phyloP scores from a whole-genome alignment of 1,284 basidiomycete genomes.

The Puccinia hordei region DNA sequence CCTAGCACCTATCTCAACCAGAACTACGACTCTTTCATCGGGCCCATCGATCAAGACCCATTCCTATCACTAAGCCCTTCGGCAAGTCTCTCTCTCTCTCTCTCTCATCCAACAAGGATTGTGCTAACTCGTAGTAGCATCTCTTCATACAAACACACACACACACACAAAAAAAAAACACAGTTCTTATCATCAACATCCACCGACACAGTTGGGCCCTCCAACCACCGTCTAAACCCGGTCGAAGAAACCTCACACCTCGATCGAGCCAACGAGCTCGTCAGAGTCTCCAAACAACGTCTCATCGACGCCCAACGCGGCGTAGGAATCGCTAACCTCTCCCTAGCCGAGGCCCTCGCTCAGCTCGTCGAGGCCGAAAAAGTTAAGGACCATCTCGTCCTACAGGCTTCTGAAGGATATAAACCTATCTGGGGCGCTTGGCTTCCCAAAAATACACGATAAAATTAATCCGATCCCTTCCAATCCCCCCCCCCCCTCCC shows the following conservation, averaged over 20 bases:
- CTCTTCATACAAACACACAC: too few species aligned
- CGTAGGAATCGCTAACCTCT: slow-evolving; percentile 37
- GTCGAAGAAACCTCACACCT: slow-evolving; percentile 2
- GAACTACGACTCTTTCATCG: not conserved
- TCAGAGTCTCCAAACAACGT: slow-evolving; percentile 7
- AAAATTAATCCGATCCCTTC: too few species aligned
- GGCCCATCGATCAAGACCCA: not conserved
- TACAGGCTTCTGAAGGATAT: slow-evolving; percentile 36
- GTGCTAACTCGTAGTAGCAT: too few species aligned
- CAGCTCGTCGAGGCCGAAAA: slow-evolving; percentile 36
- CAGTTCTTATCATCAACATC: too few species aligned
- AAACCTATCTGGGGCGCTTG: slow-evolving; percentile 26
- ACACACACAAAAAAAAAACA: too few species aligned
- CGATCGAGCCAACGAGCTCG: slow-evolving; percentile 21
- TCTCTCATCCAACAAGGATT: not conserved
- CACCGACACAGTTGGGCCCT: too few species aligned
- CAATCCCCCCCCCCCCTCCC: too few species aligned
- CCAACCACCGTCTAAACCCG: too few species aligned
- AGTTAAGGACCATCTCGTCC: slow-evolving; percentile 14
- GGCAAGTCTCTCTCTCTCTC: not conserved
- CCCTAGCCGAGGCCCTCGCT: slow-evolving; percentile 17
- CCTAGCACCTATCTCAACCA: not conserved
- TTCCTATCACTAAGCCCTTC: too few species aligned
- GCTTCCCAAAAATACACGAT: not conserved
- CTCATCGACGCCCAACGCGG: slow-evolving; percentile 32